These are phyloP conservation scores for Haematococcus sp. DNA, from an alignment of 139 green algal genomes.

Conservation along the genomic window DNA sequence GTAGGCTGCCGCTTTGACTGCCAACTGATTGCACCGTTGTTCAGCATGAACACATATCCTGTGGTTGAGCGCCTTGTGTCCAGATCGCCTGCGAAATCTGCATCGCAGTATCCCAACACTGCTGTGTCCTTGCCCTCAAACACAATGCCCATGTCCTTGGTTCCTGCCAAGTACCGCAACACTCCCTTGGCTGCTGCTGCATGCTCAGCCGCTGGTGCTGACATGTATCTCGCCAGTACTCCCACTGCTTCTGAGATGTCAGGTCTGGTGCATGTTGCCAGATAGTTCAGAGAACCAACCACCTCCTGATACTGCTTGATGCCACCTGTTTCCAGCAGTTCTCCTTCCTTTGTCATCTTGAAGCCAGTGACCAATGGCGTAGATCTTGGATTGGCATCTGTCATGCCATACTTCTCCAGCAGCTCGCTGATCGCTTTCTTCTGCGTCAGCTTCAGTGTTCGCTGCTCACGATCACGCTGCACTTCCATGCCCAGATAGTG, in stretches of 20 bases:
- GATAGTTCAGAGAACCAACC: constrained; percentile 32
- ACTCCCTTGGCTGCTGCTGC: constrained; percentile 35
- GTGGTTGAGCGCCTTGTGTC: constrained; percentile 38
- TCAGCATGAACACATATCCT: constrained; percentile 43
- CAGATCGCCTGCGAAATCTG: constrained; percentile 39
- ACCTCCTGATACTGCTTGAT: constrained; percentile 24
- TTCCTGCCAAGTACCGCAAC: constrained; percentile 30
- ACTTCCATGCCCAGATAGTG: constrained; percentile 12
- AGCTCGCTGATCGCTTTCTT: constrained; percentile 4
- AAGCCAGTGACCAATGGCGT: too few relatives aligned
- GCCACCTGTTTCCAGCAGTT: constrained; percentile 1
- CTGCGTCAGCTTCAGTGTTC: constrained; percentile 25
- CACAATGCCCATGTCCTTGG: constrained; percentile 16
- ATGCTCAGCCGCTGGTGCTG: constrained; percentile 24
- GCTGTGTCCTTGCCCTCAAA: background rate
- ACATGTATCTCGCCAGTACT: constrained; percentile 37
- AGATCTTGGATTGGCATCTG: background rate
- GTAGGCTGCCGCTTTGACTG: constrained; percentile 34
- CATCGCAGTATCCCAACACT: constrained; percentile 44
- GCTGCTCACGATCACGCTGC: background rate
- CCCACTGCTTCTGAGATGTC: constrained; percentile 46
- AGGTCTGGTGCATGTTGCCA: constrained; percentile 29
- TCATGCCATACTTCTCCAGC: constrained; percentile 18
- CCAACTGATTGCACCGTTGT: constrained; percentile 45
- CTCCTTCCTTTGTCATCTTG: background rate